Base-by-base conservation (phyloP, 805 yeast genomes). In the Ogataea angusta region DNA sequence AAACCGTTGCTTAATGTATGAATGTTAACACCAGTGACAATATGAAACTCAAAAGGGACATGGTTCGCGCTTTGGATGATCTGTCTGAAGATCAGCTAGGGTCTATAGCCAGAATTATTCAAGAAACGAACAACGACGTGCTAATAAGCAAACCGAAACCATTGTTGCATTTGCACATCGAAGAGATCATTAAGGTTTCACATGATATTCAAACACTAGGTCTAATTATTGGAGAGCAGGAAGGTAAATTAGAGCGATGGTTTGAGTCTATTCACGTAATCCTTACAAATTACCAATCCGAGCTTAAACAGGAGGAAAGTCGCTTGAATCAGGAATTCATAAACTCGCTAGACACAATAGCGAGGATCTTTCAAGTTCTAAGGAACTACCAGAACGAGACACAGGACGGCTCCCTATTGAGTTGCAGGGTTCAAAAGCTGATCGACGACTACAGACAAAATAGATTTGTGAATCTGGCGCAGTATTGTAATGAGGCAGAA, bases 291-390 rank as follows among this genome's bases (percentile, higher is more conserved):
- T 45, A 47, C 13, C 10, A 40, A 4, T 28, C 36, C 10, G 52
- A 52, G 23, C 31, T 49, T n/a, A 26, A 36, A 26, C 37, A 44
- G 4, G 42, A 41, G 18, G 49, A 54, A 34, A 21, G 43, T 5
- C 40, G 23, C 7, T 24, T 59, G 27, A 55, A 51, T 22, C 38
- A 23, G 6, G 52, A 56, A n/a, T 57, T 57, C 32, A 24, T 43
- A 2, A 48, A 51, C 16, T 54, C 60, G 2, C 36, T 61, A 25
- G 60, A 58, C 22, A 48, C 64, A 5, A 50, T 57, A 3, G 28
- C 56, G 2, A 54, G 52, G 36, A 50, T 61, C 9, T 51, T 51
- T 26, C 30, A 36, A 9, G 32, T 53, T 26, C 23, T 51, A 33
- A 47, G 43, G 28, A 34, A 38, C 35, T 42, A 43, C 29, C 43